Base-by-base conservation (phyloP, 2,329 filamentous ascomycete species). In the Penicillium oxalicum region DNA sequence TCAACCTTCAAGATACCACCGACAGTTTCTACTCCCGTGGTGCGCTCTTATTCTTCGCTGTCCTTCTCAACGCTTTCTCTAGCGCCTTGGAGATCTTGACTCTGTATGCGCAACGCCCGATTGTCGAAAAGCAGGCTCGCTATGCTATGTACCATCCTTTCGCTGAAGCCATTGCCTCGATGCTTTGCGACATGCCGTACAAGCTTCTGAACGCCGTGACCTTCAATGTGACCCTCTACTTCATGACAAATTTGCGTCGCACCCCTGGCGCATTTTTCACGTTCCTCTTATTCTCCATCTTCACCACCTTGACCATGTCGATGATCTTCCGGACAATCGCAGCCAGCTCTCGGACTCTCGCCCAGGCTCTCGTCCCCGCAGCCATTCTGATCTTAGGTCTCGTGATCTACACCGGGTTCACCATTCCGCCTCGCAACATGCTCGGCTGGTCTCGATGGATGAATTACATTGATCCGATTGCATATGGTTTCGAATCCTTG, bases 251-350 rank as follows among this genome's bases (percentile, higher is more conserved):
- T 54, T 73, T 95, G 32, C 80, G 86, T 49, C 78, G 88, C 48
- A 82, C 85, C 53, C 75, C 86, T 0, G 84, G 84, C 2, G 72
- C 83, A 1, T 95, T 91, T 76, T 95, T 95, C 77, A 87, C 90
- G 73, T 94, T 88, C 78, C 68, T 90, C 44, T 74, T 95, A 44
- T 79, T 91, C 63, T 85, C 82, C 4, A 88, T 91, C 70, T 66
- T 79, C 51, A 82, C 82, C 1, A 87, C 87, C 1, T 57, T 95
- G 61, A 77, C 80, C 58, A 91, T 93, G 87, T 89, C 85, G 40
- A 90, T 89, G 83, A 78, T 91, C 57, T 93, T 93, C 80, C 81
- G 88, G 37, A 85, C 82, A 6, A 87, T 93, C 55, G 88, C 80
- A 13, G 84, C 86, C 0, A 74, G 84, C 4, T 90, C 88, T 5